phyloP scores from a whole-genome alignment of 306 rosid species.

The Fagus crenata region DNA sequence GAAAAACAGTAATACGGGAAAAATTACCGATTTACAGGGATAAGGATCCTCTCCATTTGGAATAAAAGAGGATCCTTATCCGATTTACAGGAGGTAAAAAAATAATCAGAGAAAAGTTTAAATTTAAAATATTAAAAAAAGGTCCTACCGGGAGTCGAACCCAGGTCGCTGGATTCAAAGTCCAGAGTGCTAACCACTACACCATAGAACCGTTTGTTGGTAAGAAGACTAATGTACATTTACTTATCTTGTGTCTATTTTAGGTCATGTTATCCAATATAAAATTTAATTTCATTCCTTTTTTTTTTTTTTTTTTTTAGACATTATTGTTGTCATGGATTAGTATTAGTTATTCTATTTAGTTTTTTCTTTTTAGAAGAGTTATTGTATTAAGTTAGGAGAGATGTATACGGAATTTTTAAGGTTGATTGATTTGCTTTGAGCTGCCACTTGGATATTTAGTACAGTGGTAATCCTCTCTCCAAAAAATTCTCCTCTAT shows the following conservation, averaged over 20 bases:
- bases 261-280: too few relatives aligned
- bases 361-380: neutral
- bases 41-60: too few relatives aligned
- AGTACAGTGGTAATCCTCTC: too few relatives aligned
- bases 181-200: conserved; percentile 90
- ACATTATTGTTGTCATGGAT: too few relatives aligned
- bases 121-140: neutral
- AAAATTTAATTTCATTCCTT: too few relatives aligned
- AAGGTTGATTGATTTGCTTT: neutral
- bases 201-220: conserved; percentile 58
- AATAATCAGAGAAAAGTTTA: neutral
- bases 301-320: too few relatives aligned
- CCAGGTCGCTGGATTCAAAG: conserved; percentile 89
- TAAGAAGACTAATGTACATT: neutral
- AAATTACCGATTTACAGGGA: neutral
- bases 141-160: conserved; percentile 94
- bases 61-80: too few relatives aligned
- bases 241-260: too few relatives aligned
- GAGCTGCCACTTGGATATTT: neutral
- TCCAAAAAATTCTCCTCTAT: too few relatives aligned
- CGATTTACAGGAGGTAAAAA: too few relatives aligned
- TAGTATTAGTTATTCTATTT: neutral
- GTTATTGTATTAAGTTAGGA: neutral
- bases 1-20: neutral
- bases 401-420: neutral